Conservation (phyloP, 2,329 filamentous ascomycete species). For the Penicillium polonicum region DNA sequence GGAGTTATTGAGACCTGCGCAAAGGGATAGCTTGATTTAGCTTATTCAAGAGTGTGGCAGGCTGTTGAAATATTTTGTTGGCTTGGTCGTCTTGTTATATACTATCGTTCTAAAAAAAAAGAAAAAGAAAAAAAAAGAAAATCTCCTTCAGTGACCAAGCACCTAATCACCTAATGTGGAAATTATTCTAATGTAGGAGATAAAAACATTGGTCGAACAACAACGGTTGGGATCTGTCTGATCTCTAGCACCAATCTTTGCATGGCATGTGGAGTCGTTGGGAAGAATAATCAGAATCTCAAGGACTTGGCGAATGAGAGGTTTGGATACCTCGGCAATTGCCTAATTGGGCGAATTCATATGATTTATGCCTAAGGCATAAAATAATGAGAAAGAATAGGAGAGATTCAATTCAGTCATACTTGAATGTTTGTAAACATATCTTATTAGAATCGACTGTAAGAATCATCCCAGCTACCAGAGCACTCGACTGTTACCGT, state of each 20-base stretch:
- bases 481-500: background rate
- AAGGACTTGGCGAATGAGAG: background rate
- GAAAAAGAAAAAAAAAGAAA: background rate
- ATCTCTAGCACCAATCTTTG: constrained; percentile 4
- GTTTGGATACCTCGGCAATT: constrained; percentile 1
- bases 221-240: constrained; percentile 6
- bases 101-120: background rate
- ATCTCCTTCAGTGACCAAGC: background rate
- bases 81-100: background rate
- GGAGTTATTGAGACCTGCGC: background rate
- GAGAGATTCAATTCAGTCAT: background rate
- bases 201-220: background rate
- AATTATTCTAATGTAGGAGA: background rate
- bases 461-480: background rate
- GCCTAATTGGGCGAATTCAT: background rate
- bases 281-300: background rate
- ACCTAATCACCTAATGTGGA: background rate
- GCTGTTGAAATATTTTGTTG: background rate
- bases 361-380: background rate
- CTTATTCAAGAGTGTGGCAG: background rate
- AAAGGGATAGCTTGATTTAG: background rate
- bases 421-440: background rate
- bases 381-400: background rate
- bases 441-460: background rate
- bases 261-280: constrained; percentile 1